Evolutionary conservation across 257 asterid species (phyloP), one percentile per base, ranked within the genome.

Genomic region (Solanum pinnatisectum): DNA sequence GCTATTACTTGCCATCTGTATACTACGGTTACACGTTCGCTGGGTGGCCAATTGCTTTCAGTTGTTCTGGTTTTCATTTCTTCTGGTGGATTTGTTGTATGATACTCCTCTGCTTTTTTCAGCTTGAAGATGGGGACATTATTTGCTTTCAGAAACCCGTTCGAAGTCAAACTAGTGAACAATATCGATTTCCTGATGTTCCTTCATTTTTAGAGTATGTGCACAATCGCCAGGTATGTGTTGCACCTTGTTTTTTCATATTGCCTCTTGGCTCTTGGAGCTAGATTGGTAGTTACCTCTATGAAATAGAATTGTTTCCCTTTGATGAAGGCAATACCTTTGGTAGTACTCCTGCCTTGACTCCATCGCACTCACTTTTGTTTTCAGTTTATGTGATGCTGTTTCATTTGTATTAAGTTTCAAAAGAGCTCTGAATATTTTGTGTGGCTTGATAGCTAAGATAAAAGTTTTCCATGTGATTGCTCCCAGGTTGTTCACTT

Each of bases 61-160:
- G 36, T 84, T 20, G 36, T 76, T 40, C 49, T 67, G 27, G 25
- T n/a, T 81, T 33, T 30, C 56, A 40, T 87, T 67, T 20, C 23
- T 78, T 72, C 81, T 83, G 10, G 30, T 83, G 77, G 59, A 67
- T 15, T 70, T 32, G 15, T 56, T 83, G 20, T 84, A 78, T 88
- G 83, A 39, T 30, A 40, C 82, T 88, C 89, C 79, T 88, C 42
- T 88, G 86, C 70, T 87, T 37, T 40, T 67, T 71, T 76, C 93
- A 94, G 98, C 94, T 95, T 79, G 96, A 95, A 92, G 96, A 95
- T 84, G 98, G 98, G 87, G 98, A 95, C 77, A 93, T 95, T 81
- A 89, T 95, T 89, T 95, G 98, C 93, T 90, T 95, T 86, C 98
- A 94, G 89, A 95, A 92, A 87, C 83, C 91, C 32, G 90, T 91